Evolutionary conservation across 1,284 basidiomycete genomes (phyloP), one percentile per base, ranked within the genome.

Genomic region (Volvariella volvacea): DNA sequence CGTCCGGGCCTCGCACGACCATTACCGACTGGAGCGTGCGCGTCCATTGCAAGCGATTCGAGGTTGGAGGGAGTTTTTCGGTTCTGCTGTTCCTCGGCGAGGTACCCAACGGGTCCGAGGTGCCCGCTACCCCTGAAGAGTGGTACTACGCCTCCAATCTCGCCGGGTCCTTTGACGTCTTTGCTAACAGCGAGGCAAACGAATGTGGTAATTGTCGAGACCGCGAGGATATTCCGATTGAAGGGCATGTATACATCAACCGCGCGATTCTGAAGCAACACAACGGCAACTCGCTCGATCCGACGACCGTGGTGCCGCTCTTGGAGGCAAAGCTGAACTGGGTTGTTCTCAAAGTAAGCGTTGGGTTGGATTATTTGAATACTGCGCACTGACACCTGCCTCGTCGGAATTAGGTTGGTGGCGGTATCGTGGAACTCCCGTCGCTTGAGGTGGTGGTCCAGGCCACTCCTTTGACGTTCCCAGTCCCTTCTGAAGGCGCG

Each of bases 241-340:
- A 80, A 57, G 77, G 78, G 4, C 80, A 81, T 60, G 66, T 78
- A n/a, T 66, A 71, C 49, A 58, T 76, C 31, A 68, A 68, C 42
- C 52, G 62, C 3, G 12, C 61, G 54, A 16, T 33, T 6, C 60
- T 72, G 38, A 52, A 53, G 17, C 48, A 55, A 12, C 53, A 54
- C 20, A 59, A 59, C 0, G 52, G 16, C 56, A 1, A 38, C 66
- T 34, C 37, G 44, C 3, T 62, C 66, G 4, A 56, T 66, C 25
- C 25, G 6, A 28, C 25, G 6, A 12, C 12, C 12, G 25, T 28
- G 12, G 25, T 28, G 25, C 25, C 25, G 25, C 12, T 6, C 25
- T 12, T 28, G 25, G 12, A 28, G 25, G 25, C 6, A 28, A 28
- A 28, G 6, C 25, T 28, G 6, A 28, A 28, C 25, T 28, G 25